Percentiles rank a stretch among this genome's conserved stretches.
Conservation (phyloP, 352 stramenopile species). For the Globisporangium viniferum region DNA sequence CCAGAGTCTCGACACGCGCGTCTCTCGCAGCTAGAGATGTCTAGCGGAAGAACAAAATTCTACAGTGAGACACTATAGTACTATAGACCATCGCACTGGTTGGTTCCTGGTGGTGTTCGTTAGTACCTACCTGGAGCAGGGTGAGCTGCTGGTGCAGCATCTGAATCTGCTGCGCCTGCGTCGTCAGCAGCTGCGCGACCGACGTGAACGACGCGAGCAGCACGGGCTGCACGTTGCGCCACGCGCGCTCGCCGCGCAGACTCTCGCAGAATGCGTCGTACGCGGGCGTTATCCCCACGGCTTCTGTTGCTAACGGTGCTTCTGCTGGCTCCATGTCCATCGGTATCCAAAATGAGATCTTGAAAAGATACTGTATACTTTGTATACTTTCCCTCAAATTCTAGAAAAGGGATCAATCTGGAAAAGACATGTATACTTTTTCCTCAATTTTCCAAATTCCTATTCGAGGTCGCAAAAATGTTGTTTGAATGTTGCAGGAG, state of each 20-base stretch:
- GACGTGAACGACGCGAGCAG: conserved; percentile 38
- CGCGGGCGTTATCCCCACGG: not conserved
- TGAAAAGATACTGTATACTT: not conserved
- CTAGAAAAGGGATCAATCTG: too few relatives aligned
- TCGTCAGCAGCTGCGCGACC: conserved; percentile 33
- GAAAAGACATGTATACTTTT: not conserved
- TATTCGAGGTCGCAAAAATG: not conserved
- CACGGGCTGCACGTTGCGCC: conserved; percentile 61
- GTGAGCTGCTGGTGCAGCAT: conserved; percentile 11
- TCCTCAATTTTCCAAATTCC: not conserved
- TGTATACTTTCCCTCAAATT: not conserved
- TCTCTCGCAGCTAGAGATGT: not conserved
- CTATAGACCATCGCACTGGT: too few relatives aligned
- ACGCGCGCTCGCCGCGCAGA: conserved; percentile 46
- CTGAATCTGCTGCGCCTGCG: conserved; percentile 31
- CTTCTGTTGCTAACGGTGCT: not conserved
- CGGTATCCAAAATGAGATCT: not conserved
- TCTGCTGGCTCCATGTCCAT: not conserved
- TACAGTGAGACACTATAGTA: too few relatives aligned
- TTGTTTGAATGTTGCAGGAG: not conserved
- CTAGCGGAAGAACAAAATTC: not conserved
- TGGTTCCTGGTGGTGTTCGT: too few relatives aligned
- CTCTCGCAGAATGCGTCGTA: conserved; percentile 16
- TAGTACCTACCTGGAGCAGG: not conserved
- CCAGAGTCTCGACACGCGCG: not conserved